Base-by-base conservation (phyloP, 2,329 filamentous ascomycete genomes). In the Lachnellula suecica region DNA sequence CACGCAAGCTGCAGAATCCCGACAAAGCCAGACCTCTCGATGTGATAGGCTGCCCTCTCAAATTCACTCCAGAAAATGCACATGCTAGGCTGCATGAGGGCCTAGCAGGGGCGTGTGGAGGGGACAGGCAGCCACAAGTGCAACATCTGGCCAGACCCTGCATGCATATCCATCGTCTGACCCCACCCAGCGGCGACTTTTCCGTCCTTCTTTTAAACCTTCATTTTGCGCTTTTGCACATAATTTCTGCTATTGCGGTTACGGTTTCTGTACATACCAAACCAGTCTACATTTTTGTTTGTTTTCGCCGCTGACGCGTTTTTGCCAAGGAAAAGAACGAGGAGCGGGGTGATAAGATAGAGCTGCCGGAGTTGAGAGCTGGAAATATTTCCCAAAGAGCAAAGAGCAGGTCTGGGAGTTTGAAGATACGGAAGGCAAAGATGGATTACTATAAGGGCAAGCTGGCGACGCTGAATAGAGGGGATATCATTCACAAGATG, bases 391-490 rank as follows among this genome's bases (percentile, higher is more conserved):
- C n/a, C n/a, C n/a, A n/a, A n/a, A n/a, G n/a, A n/a, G n/a, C n/a
- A n/a, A n/a, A n/a, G n/a, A n/a, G n/a, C n/a, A n/a, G n/a, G n/a
- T n/a, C n/a, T n/a, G n/a, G n/a, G n/a, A n/a, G n/a, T n/a, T n/a
- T n/a, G n/a, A n/a, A n/a, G n/a, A n/a, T n/a, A n/a, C n/a, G 27
- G 3, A 23, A 24, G 1, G 35, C 23, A 23, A 49, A 27, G 13
- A 50, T 54, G 47, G 51, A 54, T 47, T 54, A 50, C 29, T 54
- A 54, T 23, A 47, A 46, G 19, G 51, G 51, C 1, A 54, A 54
- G 13, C 47, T 54, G 25, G 42, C 42, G 9, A 38, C 37, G 27
- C 10, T 43, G 24, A 20, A 43, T 19, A 38, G 29, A 20, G 37
- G 25, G 19, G 29, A 13, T 10, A 47, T 37, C 10, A 35, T 17